Evolutionary conservation across 768 basidiomycete genomes (phyloP).

Genomic region (Leccinum fibrillosum): DNA sequence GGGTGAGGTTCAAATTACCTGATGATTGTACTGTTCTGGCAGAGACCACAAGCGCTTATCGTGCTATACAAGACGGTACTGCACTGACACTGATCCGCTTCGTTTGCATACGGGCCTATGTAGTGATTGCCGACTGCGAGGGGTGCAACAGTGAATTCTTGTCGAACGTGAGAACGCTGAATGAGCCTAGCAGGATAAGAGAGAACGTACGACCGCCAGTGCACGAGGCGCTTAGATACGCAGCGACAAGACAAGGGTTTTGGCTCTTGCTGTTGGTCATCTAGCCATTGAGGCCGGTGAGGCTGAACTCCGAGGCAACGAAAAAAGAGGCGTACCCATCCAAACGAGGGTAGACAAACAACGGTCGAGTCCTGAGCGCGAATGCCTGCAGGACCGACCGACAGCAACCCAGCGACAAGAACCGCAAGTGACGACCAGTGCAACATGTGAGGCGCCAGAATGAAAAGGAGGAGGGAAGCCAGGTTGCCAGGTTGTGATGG

Average conservation of each 20-base stretch:
- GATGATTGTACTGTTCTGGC: constrained; percentile 45
- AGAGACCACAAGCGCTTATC: constrained; percentile 55
- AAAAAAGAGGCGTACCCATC: constrained; percentile 24
- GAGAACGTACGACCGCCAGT: constrained; percentile 38
- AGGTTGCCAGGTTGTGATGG: too few species aligned
- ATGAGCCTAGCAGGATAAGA: constrained; percentile 3
- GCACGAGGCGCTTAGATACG: constrained; percentile 43
- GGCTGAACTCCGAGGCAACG: not conserved
- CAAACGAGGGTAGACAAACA: constrained; percentile 19
- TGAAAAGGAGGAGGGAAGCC: not conserved
- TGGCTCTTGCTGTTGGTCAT: constrained; percentile 44
- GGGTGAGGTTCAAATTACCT: constrained; percentile 23
- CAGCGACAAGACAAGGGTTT: constrained; percentile 45
- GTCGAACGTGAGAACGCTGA: not conserved
- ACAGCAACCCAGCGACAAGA: constrained; percentile 16
- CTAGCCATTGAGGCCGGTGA: constrained; percentile 8
- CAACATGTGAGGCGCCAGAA: constrained; percentile 4
- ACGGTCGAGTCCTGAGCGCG: constrained; percentile 25
- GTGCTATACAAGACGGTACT: constrained; percentile 54
- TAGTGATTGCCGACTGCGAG: constrained; percentile 34
- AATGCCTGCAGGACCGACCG: constrained; percentile 9
- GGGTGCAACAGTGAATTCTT: constrained; percentile 38
- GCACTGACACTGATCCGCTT: constrained; percentile 44
- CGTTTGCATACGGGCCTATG: constrained; percentile 31
- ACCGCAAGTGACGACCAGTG: constrained; percentile 17